Percentiles rank a stretch among this genome's conserved stretches.
These are phyloP conservation scores for Leptodermis oblonga DNA, from an alignment of 257 asterid genomes.

Conservation along the genomic window DNA sequence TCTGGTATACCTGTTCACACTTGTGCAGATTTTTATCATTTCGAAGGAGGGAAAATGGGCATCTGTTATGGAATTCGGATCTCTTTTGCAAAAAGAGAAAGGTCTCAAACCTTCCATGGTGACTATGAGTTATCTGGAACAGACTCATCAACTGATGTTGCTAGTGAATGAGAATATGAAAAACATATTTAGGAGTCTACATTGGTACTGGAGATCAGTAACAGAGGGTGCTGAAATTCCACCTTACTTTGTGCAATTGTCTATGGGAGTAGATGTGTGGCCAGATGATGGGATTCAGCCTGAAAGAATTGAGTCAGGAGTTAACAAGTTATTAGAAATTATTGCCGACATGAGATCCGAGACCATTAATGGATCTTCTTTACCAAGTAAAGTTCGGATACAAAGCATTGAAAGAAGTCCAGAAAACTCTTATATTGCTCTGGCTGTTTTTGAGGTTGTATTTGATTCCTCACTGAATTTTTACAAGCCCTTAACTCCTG, in stretches of 20 bases:
- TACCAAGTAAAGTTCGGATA: constrained; percentile 84
- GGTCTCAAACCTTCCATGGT: constrained; percentile 13
- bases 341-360: constrained; percentile 65
- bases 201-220: constrained; percentile 90
- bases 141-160: constrained; percentile 29
- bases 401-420: constrained; percentile 84
- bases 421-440: constrained; percentile 51
- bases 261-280: constrained; percentile 81
- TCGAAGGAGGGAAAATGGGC: constrained; percentile 93
- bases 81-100: constrained; percentile 4
- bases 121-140: constrained; percentile 48
- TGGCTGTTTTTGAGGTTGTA: constrained; percentile 93
- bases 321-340: constrained; percentile 60
- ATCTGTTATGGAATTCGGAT: constrained; percentile 1
- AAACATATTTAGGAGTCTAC: constrained; percentile 46
- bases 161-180: constrained; percentile 31
- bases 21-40: constrained; percentile 85
- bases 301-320: constrained; percentile 87
- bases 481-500: constrained; percentile 86
- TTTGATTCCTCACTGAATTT: constrained; percentile 46
- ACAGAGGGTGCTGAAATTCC: constrained; percentile 98
- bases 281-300: constrained; percentile 99
- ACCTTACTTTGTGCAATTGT: constrained; percentile 90
- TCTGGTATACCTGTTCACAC: constrained; percentile 80
- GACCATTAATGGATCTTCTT: constrained; percentile 45